Base-by-base conservation (phyloP, 106 monocot species). In the Chionographis japonica region DNA sequence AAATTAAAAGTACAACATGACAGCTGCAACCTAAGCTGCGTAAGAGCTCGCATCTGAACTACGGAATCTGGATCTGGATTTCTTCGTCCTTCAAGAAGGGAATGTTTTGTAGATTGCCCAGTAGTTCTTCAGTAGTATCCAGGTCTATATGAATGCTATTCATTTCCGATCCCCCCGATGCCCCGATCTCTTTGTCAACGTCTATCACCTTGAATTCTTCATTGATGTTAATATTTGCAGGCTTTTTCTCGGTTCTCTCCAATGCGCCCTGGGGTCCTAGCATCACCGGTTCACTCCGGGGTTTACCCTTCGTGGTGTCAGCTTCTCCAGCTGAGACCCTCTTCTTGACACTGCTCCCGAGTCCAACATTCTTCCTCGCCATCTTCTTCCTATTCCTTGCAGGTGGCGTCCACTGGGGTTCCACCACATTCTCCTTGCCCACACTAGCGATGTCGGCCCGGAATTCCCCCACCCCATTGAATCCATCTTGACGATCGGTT, bases 31-130 rank as follows among this genome's bases (percentile, higher is more conserved):
- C 46, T 10, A 46, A 0, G 46, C 37, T 15, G 4, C 14, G 13
- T 37, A 58, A 50, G 11, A 42, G 38, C 18, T n/a, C 16, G 50
- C 64, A 54, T 17, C 56, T 12, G 15, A 36, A 55, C 62, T 78
- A 70, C 5, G 72, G 68, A 62, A 78, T 52, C 50, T 66, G 58
- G 27, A 54, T 54, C 40, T 38, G 66, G 37, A 77, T 69, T 53
- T 68, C 84, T 13, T 81, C 81, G 4, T 86, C 86, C 81, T 72
- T 86, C 62, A 81, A 72, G 54, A 86, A 81, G 12, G 86, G 81
- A 10, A 82, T 52, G 50, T 75, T 71, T n/a, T 86, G 81, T 62
- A 86, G 62, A 71, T 78, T 82, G 8, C 75, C 78, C 39, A 86
- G 63, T 39, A 86, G 52, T n/a, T 81, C 78, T 57, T 82, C 78